A percentile compares a stretch with the other conserved stretches of the same genome.
These are phyloP conservation scores for Leishmania lainsoni DNA, from an alignment of 208 protist genomes.

Conservation along the genomic window DNA sequence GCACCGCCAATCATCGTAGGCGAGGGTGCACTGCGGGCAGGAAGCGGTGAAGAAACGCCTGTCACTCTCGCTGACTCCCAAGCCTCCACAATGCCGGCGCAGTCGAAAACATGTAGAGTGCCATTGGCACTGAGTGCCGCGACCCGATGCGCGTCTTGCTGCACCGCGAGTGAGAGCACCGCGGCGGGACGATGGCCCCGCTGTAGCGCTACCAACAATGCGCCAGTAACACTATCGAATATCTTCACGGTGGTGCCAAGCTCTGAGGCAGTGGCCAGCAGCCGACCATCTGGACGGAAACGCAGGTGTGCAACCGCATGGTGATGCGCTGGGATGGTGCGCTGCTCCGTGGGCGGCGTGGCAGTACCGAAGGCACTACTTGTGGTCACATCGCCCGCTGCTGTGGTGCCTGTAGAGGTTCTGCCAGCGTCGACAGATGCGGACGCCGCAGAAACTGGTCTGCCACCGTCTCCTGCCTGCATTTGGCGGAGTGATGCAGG, in stretches of 20 bases:
- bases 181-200: constrained; percentile 43
- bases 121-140: constrained; percentile 59
- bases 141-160: constrained; percentile 29
- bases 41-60: neutral
- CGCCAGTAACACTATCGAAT: constrained; percentile 42
- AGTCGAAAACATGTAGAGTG: constrained; percentile 70
- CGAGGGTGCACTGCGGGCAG: neutral
- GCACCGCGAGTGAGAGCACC: constrained; percentile 58
- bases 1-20: neutral
- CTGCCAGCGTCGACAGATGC: neutral
- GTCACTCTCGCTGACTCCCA: constrained; percentile 16
- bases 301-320: constrained; percentile 40
- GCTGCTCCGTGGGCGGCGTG: constrained; percentile 13
- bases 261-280: constrained; percentile 59
- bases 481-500: neutral
- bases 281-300: constrained; percentile 34
- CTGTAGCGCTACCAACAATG: constrained; percentile 47
- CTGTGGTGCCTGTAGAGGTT: neutral
- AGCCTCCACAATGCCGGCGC: constrained; percentile 20
- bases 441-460: neutral
- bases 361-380: neutral
- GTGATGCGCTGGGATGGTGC: constrained; percentile 38
- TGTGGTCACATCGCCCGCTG: neutral
- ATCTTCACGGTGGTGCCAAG: constrained; percentile 74
- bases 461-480: neutral